Percentiles rank a stretch among this genome's conserved stretches.
Conservation (phyloP, 2,329 filamentous ascomycete genomes). For the Penicillium sp. region DNA sequence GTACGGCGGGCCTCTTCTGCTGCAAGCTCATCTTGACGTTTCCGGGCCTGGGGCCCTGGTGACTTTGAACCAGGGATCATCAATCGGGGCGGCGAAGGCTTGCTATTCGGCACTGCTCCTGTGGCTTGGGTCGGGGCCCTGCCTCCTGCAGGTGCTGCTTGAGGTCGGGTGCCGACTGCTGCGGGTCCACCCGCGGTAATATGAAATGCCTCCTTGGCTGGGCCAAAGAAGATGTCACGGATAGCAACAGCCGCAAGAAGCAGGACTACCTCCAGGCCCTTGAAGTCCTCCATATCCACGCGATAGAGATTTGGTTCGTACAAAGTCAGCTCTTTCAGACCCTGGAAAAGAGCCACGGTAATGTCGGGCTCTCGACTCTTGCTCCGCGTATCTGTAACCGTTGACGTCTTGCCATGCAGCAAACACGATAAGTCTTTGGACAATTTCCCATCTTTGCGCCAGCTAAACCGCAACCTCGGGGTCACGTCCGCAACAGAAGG, state of each 20-base stretch:
- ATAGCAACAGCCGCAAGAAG: constrained; percentile 58
- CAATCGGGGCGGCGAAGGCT: constrained; percentile 5
- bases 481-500: constrained; percentile 52
- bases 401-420: constrained; percentile 70
- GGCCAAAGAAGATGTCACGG: constrained; percentile 58
- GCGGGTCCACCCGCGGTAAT: constrained; percentile 36
- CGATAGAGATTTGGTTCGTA: constrained; percentile 90
- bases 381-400: constrained; percentile 58
- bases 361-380: constrained; percentile 92
- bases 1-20: constrained; percentile 51
- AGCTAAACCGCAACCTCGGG: constrained; percentile 77
- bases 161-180: constrained; percentile 1
- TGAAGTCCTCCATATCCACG: constrained; percentile 88
- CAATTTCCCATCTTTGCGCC: constrained; percentile 82
- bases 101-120: constrained; percentile 12
- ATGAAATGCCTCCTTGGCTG: constrained; percentile 74
- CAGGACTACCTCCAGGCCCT: constrained; percentile 82
- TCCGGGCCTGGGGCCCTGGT: constrained; percentile 15
- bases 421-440: constrained; percentile 86
- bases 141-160: constrained; percentile 2
- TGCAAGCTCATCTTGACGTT: constrained; percentile 36
- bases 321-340: constrained; percentile 71
- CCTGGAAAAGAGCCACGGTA: constrained; percentile 80
- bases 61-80: constrained; percentile 13
- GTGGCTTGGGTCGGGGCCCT: constrained; percentile 33